phyloP scores from a whole-genome alignment of 2,329 filamentous ascomycete species.

The Botrytis fabae region DNA sequence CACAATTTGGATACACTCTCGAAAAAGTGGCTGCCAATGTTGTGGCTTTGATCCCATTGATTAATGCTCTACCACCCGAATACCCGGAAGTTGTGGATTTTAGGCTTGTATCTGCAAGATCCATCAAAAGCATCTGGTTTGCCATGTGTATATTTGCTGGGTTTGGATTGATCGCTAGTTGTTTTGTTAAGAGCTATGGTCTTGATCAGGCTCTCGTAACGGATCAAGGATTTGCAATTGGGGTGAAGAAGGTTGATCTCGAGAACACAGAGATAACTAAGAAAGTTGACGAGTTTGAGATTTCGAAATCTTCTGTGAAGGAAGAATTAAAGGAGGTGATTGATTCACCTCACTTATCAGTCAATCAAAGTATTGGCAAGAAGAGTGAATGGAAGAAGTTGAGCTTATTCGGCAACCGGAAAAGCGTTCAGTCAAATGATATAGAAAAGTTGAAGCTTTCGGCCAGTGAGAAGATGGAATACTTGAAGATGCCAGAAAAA shows the following conservation, averaged over 20 bases:
- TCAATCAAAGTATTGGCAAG: not conserved
- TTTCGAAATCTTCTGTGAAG: not conserved
- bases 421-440: not conserved
- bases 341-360: not conserved
- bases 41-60: not conserved
- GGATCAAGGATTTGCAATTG: slow-evolving; percentile 42
- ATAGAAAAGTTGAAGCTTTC: not conserved
- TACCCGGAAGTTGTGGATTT: not conserved
- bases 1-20: not conserved
- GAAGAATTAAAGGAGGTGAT: not conserved
- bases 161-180: slow-evolving; percentile 48
- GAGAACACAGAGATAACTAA: not conserved
- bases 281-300: not conserved
- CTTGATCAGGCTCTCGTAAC: slow-evolving; percentile 48
- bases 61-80: not conserved
- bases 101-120: slow-evolving; percentile 50
- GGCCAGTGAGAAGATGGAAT: not conserved
- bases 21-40: not conserved
- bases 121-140: slow-evolving; percentile 54
- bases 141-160: slow-evolving; percentile 52
- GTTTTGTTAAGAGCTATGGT: slow-evolving; percentile 49
- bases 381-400: not conserved
- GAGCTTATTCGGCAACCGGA: not conserved
- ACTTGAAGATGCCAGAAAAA: not conserved
- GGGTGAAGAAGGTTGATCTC: not conserved